Evolutionary conservation across 176 grass and related monocot species (phyloP).

Genomic region (Juncus effusus): DNA sequence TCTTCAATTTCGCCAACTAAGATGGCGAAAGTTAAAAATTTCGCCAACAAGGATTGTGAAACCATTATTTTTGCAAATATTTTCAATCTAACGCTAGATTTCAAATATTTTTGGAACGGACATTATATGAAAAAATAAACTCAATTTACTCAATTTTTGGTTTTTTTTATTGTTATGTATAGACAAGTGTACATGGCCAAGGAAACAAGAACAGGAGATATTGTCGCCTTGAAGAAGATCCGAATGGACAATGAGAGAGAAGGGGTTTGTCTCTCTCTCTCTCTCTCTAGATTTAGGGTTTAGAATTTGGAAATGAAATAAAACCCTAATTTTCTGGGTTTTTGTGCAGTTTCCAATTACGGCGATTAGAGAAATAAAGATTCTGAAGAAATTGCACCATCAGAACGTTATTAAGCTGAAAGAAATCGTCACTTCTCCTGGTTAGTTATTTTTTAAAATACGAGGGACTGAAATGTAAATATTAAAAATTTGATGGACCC

Average conservation of each 20-base stretch:
- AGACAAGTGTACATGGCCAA: conserved; percentile 97
- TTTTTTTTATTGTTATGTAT: background rate
- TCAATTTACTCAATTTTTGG: too few species aligned
- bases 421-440: conserved; percentile 90
- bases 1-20: too few species aligned
- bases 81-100: too few species aligned
- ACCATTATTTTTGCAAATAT: too few species aligned
- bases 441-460: conserved; percentile 23
- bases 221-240: conserved; percentile 95
- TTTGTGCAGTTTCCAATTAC: conserved; percentile 72
- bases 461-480: background rate
- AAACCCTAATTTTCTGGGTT: conserved; percentile 5
- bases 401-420: conserved; percentile 90
- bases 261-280: conserved; percentile 31
- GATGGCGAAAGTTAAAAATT: too few species aligned
- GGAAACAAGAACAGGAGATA: conserved; percentile 68
- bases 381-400: conserved; percentile 88
- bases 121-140: too few species aligned
- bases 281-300: background rate
- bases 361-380: conserved; percentile 92
- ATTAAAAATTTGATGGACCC: background rate
- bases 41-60: too few species aligned
- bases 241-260: conserved; percentile 93
- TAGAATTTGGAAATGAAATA: background rate
- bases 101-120: too few species aligned